Evolutionary conservation across 1,284 basidiomycete species (phyloP), one percentile per base, ranked within the genome.

Genomic region (Sanghuangporus baumii): DNA sequence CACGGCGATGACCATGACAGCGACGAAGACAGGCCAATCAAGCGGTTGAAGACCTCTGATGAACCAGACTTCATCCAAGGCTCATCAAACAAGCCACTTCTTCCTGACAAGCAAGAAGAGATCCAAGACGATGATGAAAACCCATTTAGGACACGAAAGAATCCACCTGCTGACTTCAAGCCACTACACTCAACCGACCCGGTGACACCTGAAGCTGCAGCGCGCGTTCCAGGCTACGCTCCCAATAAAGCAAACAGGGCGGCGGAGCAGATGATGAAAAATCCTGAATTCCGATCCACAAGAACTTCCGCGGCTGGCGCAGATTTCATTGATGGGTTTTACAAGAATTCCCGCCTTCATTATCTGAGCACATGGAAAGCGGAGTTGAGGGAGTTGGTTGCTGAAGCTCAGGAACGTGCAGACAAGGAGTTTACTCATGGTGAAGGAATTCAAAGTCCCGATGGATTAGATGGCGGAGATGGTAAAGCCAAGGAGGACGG

Each of bases 321-420:
- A 0, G 89, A 88, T 66, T 99, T 97, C 71, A 89, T 98, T 62
- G 87, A 93, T 62, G 88, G 85, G 1, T 99, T 89, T 72, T 98
- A 96, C 76, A 88, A 89, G 73, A 91, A 97, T 72, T 96, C 93
- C 2, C 84, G 96, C 18, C 77, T 99, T 31, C 96, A 99, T 69
- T 91, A 96, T 71, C 76, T 99, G 16, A 90, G 93, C 16, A 91
- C 86, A 0, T 97, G 94, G 93, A 99, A 99, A 74, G 83, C 91
- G 0, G 94, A 97, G 70, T 80, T 98, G 51, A 88, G 88, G 69
- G 79, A 81, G 16, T 82, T 98, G 14, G 92, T 98, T 3, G 80
- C 85, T 34, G 86, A 92, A 72, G 93, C 90, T 0, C 90, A 88
- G 69, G 85, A 85, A 68, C 82, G 81, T 36, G 89, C 84, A 5